Evolutionary conservation across 1,139 yeast species (phyloP).

Genomic region (Diutina siamensis): DNA sequence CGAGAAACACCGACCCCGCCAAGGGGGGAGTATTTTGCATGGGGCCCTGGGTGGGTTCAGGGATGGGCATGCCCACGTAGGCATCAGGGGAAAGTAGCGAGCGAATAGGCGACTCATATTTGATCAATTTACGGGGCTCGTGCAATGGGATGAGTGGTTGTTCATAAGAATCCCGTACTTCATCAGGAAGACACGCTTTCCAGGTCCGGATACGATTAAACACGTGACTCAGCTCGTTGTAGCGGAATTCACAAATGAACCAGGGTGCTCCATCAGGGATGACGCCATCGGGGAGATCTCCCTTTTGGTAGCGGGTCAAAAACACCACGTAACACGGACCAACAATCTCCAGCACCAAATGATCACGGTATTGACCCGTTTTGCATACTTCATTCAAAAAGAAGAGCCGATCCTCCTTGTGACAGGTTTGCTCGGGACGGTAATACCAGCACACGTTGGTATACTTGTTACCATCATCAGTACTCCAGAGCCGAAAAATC

Average conservation of each 20-base stretch:
- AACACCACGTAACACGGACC: constrained; percentile 94
- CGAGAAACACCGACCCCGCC: constrained; percentile 77
- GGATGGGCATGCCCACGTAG: constrained; percentile 58
- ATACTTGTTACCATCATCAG: constrained; percentile 74
- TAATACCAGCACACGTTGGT: constrained; percentile 96
- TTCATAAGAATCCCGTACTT: constrained; percentile 66
- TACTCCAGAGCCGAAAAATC: constrained; percentile 84
- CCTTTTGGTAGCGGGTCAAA: constrained; percentile 88
- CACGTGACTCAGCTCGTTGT: constrained; percentile 79
- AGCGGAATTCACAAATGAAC: constrained; percentile 90
- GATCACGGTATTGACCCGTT: constrained; percentile 95
- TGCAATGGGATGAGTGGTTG: constrained; percentile 50
- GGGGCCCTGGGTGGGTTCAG: constrained; percentile 73
- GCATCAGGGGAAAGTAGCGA: constrained; percentile 68
- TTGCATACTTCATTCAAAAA: constrained; percentile 92
- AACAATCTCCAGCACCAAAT: constrained; percentile 72
- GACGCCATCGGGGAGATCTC: constrained; percentile 66
- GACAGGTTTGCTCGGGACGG: constrained; percentile 96
- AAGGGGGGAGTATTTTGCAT: constrained; percentile 76
- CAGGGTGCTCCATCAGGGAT: constrained; percentile 69
- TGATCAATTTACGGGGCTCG: constrained; percentile 56
- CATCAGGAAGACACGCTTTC: constrained; percentile 98
- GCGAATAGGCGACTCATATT: constrained; percentile 75
- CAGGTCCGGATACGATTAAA: constrained; percentile 94
- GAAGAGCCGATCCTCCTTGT: constrained; percentile 77